Base-by-base conservation (phyloP, 345 rosid genomes). In the Pistacia integerrima region DNA sequence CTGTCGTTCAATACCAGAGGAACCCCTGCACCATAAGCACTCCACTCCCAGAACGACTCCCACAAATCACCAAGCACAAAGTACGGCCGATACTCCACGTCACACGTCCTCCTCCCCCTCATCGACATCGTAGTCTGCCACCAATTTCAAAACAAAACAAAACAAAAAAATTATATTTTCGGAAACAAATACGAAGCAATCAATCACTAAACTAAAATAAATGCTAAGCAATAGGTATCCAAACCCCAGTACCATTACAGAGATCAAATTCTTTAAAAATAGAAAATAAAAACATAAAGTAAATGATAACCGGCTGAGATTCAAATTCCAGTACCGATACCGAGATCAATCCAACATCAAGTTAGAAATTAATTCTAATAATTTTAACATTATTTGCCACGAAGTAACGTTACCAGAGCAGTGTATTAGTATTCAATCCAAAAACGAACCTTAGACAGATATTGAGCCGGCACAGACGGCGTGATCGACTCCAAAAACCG, bases 21-120 rank as follows among this genome's bases (percentile, higher is more conserved):
- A 76, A 92, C 91, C 48, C 94, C 94, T 18, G 85, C 87, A n/a
- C 97, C 94, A 78, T 90, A 90, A 9, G 93, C 97, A 84, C 94
- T 92, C 88, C 94, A 90, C 86, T 92, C 94, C 49, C 84, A 82
- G 44, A 90, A 92, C 4, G 93, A 88, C 75, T 92, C 94, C 94
- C 97, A 92, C 14, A 92, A 78, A 90, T 92, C 93, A 3, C 89
- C 94, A 64, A 92, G 87, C 63, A 88, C 82, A 83, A 90, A 92
- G 69, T 88, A 90, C 0, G 78, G 79, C 64, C 81, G 82, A 64
- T 69, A 67, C 35, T 89, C 85, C 67, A 20, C 48, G 64, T 82
- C 86, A 72, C 78, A 74, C 1, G 85, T 84, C 81, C 67, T 79
- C 81, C 77, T 73, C 8, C 85, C 84, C 63, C 85, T 64, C 73